A percentile compares a stretch with the other conserved stretches of the same genome.
These are phyloP conservation scores for Wakefieldia striispora DNA, from an alignment of 768 basidiomycete genomes.

Conservation along the genomic window DNA sequence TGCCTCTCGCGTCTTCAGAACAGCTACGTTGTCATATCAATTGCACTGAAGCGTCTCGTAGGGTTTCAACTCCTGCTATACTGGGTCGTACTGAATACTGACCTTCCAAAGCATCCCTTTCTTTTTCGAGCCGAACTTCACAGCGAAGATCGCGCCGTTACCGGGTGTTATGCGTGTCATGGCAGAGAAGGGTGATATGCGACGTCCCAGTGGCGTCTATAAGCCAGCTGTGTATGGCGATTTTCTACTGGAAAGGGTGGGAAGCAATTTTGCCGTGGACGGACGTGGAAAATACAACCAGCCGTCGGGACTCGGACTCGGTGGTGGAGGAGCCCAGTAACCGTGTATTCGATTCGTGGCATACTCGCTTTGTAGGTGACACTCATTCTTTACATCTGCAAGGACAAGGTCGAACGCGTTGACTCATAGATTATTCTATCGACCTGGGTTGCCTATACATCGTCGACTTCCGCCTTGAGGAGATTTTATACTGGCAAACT, in stretches of 20 bases:
- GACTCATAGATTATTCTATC: too few relatives aligned
- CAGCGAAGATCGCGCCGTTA: constrained; percentile 66
- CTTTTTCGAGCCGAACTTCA: constrained; percentile 91
- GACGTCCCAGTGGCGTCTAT: constrained; percentile 49
- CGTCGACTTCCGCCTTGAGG: too few relatives aligned
- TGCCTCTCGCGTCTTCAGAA: not conserved
- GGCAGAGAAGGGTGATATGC: constrained; percentile 8
- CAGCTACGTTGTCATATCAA: constrained; percentile 3
- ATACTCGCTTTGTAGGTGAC: too few relatives aligned
- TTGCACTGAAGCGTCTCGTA: constrained; percentile 62
- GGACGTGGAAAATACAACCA: constrained; percentile 35
- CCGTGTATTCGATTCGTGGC: too few relatives aligned
- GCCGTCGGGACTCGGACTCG: not conserved
- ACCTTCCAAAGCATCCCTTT: constrained; percentile 69
- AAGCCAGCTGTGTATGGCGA: constrained; percentile 71
- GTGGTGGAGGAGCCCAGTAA: not conserved
- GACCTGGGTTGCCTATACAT: too few relatives aligned
- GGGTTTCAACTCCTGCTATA: constrained; percentile 23
- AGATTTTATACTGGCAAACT: too few relatives aligned
- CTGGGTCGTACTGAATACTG: constrained; percentile 39
- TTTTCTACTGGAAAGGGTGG: constrained; percentile 72
- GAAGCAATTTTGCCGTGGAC: constrained; percentile 60
- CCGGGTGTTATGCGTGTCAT: constrained; percentile 50
- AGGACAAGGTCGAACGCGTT: too few relatives aligned
- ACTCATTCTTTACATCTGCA: too few relatives aligned